Evolutionary conservation across 805 yeast genomes (phyloP).

Genomic region (Yarrowia sp.): DNA sequence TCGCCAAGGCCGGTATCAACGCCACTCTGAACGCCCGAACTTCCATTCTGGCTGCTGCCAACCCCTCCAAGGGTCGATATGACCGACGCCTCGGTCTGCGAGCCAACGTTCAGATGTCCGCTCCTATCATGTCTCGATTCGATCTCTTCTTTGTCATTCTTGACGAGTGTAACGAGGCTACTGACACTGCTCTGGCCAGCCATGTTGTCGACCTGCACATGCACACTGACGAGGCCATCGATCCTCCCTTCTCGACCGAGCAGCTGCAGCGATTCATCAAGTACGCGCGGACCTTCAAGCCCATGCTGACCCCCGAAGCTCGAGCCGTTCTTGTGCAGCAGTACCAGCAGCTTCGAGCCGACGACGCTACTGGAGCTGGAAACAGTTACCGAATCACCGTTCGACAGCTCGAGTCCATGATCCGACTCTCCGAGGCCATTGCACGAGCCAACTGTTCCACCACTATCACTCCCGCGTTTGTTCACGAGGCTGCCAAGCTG

Average conservation of each 20-base stretch:
- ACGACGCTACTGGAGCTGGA: slow-evolving; percentile 82
- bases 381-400: slow-evolving; percentile 93
- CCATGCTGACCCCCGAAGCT: slow-evolving; percentile 78
- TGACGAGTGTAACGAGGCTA: slow-evolving; percentile 89
- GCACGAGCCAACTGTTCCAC: slow-evolving; percentile 96
- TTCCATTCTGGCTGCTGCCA: slow-evolving; percentile 97
- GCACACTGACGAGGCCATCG: slow-evolving; percentile 83
- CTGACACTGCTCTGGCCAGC: slow-evolving; percentile 84
- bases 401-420: slow-evolving; percentile 92
- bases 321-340: slow-evolving; percentile 70
- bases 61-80: slow-evolving; percentile 96
- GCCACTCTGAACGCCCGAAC: slow-evolving; percentile 97
- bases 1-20: slow-evolving; percentile 98
- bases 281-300: slow-evolving; percentile 91
- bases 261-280: slow-evolving; percentile 84
- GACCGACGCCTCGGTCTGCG: slow-evolving; percentile 81
- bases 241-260: slow-evolving; percentile 85
- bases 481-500: slow-evolving; percentile 88
- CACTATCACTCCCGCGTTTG: slow-evolving; percentile 77
- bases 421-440: slow-evolving; percentile 90
- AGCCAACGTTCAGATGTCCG: slow-evolving; percentile 90
- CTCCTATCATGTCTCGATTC: slow-evolving; percentile 98
- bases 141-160: slow-evolving; percentile 91
- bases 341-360: slow-evolving; percentile 81
- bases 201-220: slow-evolving; percentile 93